A percentile compares a stretch with the other conserved stretches of the same genome.
phyloP scores from a whole-genome alignment of 345 rosid species.

The Hibiscus trionum region DNA sequence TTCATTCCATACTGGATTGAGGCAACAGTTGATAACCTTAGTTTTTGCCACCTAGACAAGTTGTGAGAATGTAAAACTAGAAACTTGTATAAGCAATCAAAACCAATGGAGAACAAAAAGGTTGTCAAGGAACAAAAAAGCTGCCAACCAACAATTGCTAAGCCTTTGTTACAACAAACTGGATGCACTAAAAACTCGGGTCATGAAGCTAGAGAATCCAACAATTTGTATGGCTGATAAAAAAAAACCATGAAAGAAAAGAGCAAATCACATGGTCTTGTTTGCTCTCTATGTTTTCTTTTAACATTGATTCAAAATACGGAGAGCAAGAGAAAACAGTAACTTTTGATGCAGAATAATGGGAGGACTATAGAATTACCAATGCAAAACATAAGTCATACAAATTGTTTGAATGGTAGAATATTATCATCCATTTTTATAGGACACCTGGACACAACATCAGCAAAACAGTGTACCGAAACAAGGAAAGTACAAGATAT shows the following conservation, averaged over 20 bases:
- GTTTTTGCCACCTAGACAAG: constrained; percentile 68
- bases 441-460: neutral
- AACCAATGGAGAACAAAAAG: neutral
- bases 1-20: constrained; percentile 96
- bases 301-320: too few relatives aligned
- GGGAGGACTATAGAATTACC: neutral
- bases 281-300: neutral
- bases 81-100: neutral
- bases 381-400: neutral
- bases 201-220: neutral
- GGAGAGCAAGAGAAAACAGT: neutral
- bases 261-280: neutral
- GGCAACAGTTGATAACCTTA: constrained; percentile 83
- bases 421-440: neutral
- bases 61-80: neutral
- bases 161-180: neutral
- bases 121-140: neutral
- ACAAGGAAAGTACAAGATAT: neutral
- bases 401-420: neutral
- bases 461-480: neutral
- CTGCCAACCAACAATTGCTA: neutral
- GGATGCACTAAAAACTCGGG: neutral
- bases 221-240: neutral
- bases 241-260: neutral
- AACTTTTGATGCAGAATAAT: neutral